Base-by-base conservation (phyloP, 2,329 filamentous ascomycete species). In the Aspergillus ochraceus region DNA sequence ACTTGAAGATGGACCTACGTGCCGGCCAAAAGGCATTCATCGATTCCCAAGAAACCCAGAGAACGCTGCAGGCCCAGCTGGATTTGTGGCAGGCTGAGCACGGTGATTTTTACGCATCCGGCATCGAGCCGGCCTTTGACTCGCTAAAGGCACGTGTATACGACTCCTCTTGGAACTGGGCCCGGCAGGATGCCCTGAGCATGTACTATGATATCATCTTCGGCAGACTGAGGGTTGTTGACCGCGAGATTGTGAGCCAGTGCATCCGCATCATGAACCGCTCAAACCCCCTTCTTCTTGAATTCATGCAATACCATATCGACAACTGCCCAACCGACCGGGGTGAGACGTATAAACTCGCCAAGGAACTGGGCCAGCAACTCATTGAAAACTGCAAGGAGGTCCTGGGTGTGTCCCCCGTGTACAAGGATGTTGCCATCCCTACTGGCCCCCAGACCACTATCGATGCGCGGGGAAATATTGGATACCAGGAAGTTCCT, bases 121-220 rank as follows among this genome's bases (percentile, higher is more conserved):
- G 95, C 54, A 98, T 99, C 65, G 91, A 96, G 77, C 95, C 95
- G 11, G 89, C 92, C 20, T 99, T 99, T 80, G 96, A 90, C 72
- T 83, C 91, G 4, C 86, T 98, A 64, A 99, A 99, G 78, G 95
- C 95, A 32, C 90, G 95, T 73, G 88, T 95, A 10, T 99, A 99
- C 79, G 95, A 99, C 76, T 98, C 95, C 0, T 96, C 92, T 0
- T 99, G 95, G 95, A 99, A 99, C 77, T 99, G 95, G 95, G 95
- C 92, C 63, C 90, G 95, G 55, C 95, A 99, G 76, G 95, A 99
- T 76, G 95, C 94, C 29, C 86, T 99, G 56, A 95, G 86, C 81
- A 99, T 99, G 94, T 99, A 95, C 83, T 99, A 92, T 80, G 95
- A 99, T 73, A 96, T 99, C 73, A 97, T 99, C 73, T 99, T 99